Conservation (phyloP, 352 stramenopile species). For the Pythium angustatum region DNA sequence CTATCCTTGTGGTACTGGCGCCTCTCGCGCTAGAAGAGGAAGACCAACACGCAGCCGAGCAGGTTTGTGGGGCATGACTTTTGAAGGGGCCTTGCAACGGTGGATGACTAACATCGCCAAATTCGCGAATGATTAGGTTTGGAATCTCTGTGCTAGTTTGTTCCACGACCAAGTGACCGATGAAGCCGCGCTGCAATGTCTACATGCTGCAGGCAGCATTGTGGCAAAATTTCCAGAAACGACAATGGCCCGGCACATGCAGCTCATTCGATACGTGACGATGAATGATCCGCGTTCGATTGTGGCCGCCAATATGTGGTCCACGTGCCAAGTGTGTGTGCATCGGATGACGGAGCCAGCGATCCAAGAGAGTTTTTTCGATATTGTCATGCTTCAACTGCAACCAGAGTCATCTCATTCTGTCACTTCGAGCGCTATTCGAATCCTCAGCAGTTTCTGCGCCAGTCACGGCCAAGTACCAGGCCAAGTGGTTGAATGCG, state of each 20-base stretch:
- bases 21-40: background rate
- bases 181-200: conserved; percentile 8
- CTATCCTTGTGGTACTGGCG: background rate
- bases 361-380: background rate
- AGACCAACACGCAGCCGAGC: background rate
- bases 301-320: background rate
- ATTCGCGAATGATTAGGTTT: conserved; percentile 28
- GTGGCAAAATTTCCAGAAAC: background rate
- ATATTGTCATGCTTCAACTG: background rate
- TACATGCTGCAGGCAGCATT: conserved; percentile 9
- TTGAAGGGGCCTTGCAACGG: background rate
- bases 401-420: background rate
- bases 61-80: background rate
- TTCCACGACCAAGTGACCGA: conserved; percentile 36
- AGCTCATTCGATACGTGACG: conserved; percentile 10
- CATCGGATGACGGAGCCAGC: background rate
- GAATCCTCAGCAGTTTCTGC: background rate
- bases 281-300: conserved; percentile 6
- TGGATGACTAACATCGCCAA: background rate
- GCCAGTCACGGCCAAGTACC: background rate
- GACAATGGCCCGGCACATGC: background rate
- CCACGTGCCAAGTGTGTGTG: background rate
- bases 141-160: conserved; percentile 40
- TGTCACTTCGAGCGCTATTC: background rate
- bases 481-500: background rate